Evolutionary conservation across 352 stramenopile genomes (phyloP).

Genomic region (Phytopythium kandeliae): DNA sequence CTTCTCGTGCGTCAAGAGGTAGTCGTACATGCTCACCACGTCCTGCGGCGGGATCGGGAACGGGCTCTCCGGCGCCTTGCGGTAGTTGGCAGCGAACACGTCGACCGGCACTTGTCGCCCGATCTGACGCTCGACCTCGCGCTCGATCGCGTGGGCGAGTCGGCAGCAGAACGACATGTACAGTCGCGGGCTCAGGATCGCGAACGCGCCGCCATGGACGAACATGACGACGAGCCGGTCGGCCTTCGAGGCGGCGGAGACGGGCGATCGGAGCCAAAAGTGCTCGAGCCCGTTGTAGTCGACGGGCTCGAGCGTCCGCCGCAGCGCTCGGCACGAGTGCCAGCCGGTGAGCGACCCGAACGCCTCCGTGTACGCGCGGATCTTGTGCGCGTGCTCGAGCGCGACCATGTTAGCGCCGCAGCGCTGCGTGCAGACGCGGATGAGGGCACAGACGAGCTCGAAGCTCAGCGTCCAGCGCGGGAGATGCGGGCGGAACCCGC

Average conservation of each 20-base stretch:
- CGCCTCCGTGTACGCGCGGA: conserved; percentile 17
- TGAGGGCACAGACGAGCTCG: conserved; percentile 19
- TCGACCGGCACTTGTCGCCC: conserved; percentile 14
- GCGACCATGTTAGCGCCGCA: conserved; percentile 16
- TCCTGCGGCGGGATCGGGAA: conserved; percentile 35
- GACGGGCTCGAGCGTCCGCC: conserved; percentile 16
- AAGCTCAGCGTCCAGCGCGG: conserved; percentile 32
- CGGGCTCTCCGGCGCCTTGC: conserved; percentile 33
- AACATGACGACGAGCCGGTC: conserved; percentile 32
- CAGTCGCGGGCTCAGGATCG: conserved; percentile 27
- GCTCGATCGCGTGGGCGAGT: conserved; percentile 13
- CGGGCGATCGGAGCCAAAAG: conserved; percentile 24
- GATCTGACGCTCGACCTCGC: conserved; percentile 9
- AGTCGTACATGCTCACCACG: conserved; percentile 29
- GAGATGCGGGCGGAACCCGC: conserved; percentile 18
- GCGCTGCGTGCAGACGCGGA: conserved; percentile 9
- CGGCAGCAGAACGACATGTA: conserved; percentile 28
- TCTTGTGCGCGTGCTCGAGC: conserved; percentile 11
- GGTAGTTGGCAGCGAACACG: conserved; percentile 45
- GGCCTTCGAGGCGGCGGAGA: neutral
- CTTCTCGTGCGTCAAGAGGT: conserved; percentile 21
- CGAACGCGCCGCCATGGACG: conserved; percentile 37
- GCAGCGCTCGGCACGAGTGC: conserved; percentile 11
- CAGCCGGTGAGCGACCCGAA: conserved; percentile 18
- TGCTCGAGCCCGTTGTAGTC: conserved; percentile 36